A percentile compares a stretch with the other conserved stretches of the same genome.
Evolutionary conservation across 768 basidiomycete genomes (phyloP).

Genomic region (Kwoniella heveanensis): DNA sequence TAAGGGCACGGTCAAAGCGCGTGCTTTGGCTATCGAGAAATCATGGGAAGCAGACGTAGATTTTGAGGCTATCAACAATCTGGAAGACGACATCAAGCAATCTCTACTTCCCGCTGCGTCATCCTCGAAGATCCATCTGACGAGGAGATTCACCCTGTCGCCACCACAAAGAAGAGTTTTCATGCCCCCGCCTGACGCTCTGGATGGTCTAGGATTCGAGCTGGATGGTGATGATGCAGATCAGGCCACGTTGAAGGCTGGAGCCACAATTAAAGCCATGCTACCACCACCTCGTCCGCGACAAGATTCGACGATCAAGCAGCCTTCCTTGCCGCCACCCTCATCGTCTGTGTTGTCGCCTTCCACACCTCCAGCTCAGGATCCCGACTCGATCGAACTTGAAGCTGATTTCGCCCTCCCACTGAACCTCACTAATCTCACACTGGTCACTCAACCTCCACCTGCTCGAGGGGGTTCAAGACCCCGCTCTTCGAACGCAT

Average conservation of each 20-base stretch:
- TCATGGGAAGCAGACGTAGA: slow-evolving; percentile 42
- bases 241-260: slow-evolving; percentile 53
- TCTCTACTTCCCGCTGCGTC: not conserved
- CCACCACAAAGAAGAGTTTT: slow-evolving; percentile 16
- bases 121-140: not conserved
- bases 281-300: slow-evolving; percentile 34
- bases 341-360: not conserved
- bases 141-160: slow-evolving; percentile 22
- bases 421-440: slow-evolving; percentile 48
- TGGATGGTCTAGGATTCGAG: slow-evolving; percentile 34
- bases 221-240: slow-evolving; percentile 23
- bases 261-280: slow-evolving; percentile 49
- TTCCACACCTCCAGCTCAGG: slow-evolving; percentile 15
- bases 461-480: slow-evolving; percentile 4
- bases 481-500: slow-evolving; percentile 26
- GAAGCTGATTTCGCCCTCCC: slow-evolving; percentile 51
- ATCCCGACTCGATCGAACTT: slow-evolving; percentile 22
- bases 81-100: not conserved
- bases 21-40: slow-evolving; percentile 28
- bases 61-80: slow-evolving; percentile 22
- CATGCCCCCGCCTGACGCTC: slow-evolving; percentile 34
- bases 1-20: slow-evolving; percentile 25
- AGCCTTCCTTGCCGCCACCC: not conserved
- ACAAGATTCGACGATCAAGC: not conserved
- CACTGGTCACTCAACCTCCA: slow-evolving; percentile 33